A percentile compares a stretch with the other conserved stretches of the same genome.
Conservation (phyloP, 148 eudicot species). For the Rhododendron molle region DNA sequence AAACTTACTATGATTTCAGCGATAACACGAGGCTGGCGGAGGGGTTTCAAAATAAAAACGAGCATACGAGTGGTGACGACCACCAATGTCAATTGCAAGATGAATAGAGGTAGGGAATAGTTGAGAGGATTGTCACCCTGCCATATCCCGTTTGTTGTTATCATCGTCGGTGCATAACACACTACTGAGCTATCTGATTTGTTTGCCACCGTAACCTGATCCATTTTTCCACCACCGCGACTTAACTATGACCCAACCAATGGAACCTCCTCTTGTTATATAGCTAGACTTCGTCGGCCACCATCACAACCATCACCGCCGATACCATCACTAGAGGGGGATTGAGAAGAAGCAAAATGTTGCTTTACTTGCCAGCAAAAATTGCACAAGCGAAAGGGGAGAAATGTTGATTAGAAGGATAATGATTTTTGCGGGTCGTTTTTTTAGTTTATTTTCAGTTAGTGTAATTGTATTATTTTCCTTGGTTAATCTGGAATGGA, state of each 20-base stretch:
- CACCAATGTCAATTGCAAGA: constrained; percentile 57
- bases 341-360: not conserved
- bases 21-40: constrained; percentile 77
- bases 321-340: not conserved
- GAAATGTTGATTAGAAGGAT: not conserved
- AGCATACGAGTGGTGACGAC: constrained; percentile 54
- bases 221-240: constrained; percentile 6
- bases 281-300: not conserved
- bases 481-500: not conserved
- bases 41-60: constrained; percentile 55
- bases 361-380: not conserved
- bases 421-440: not conserved
- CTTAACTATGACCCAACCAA: not conserved
- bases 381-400: not conserved
- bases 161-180: constrained; percentile 64
- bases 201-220: not conserved
- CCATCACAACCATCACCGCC: not conserved
- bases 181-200: constrained; percentile 24
- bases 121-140: constrained; percentile 75
- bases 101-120: constrained; percentile 65
- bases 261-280: not conserved
- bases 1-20: constrained; percentile 71
- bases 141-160: constrained; percentile 74
- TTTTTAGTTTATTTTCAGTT: not conserved
- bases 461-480: not conserved